Evolutionary conservation across 495 filamentous ascomycete genomes (phyloP).

Genomic region (Daldinia loculata): DNA sequence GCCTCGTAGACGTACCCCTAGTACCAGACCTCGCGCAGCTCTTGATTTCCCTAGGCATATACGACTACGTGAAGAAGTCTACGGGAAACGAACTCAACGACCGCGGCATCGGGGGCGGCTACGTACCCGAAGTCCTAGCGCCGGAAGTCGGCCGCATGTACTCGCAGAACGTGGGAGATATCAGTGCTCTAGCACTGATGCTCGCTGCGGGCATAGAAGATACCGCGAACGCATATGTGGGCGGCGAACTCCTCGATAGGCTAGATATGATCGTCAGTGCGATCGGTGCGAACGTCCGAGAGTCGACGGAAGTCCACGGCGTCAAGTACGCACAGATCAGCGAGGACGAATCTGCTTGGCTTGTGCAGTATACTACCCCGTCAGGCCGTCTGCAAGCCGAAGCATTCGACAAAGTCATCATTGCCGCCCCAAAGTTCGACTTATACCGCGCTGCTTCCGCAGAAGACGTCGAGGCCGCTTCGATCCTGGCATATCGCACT

Average conservation of each 20-base stretch:
- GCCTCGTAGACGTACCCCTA: slow-evolving; percentile 25
- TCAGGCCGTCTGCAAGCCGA: slow-evolving; percentile 8
- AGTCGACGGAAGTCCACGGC: slow-evolving; percentile 29
- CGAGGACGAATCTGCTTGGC: slow-evolving; percentile 32
- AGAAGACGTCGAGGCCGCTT: slow-evolving; percentile 24
- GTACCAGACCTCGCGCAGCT: slow-evolving; percentile 23
- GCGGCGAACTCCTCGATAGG: slow-evolving; percentile 36
- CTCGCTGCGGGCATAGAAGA: slow-evolving; percentile 40
- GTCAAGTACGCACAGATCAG: slow-evolving; percentile 14
- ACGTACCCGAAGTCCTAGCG: slow-evolving; percentile 50
- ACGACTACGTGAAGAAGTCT: slow-evolving; percentile 17
- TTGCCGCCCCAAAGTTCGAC: slow-evolving; percentile 32
- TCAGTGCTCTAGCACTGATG: slow-evolving; percentile 29
- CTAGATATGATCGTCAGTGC: slow-evolving; percentile 34
- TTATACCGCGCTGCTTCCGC: slow-evolving; percentile 24
- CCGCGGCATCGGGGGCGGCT: slow-evolving; percentile 32
- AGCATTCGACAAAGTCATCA: slow-evolving; percentile 41
- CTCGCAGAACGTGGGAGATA: slow-evolving; percentile 31
- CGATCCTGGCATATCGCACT: slow-evolving; percentile 20
- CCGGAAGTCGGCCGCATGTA: slow-evolving; percentile 61
- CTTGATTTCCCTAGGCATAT: slow-evolving; percentile 26
- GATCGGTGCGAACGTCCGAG: slow-evolving; percentile 14
- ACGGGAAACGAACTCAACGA: slow-evolving; percentile 13
- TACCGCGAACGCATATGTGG: slow-evolving; percentile 28
- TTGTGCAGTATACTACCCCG: slow-evolving; percentile 22